phyloP scores from a whole-genome alignment of 345 rosid genomes.

The Stellera chamaejasme region DNA sequence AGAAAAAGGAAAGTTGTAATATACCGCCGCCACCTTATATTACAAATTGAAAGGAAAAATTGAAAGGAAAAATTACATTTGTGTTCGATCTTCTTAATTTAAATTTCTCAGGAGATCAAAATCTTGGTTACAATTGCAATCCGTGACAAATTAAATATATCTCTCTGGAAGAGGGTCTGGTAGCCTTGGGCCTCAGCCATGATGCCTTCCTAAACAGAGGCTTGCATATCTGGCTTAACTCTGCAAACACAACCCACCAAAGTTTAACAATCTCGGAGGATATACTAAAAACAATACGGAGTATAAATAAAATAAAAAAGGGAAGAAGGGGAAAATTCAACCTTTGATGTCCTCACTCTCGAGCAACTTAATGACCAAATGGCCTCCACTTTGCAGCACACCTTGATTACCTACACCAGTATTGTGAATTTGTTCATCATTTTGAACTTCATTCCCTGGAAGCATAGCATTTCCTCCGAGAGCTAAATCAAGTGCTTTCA shows the following conservation, averaged over 20 bases:
- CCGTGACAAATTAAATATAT: constrained; percentile 84
- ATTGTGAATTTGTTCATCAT: constrained; percentile 8
- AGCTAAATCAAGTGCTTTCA: constrained; percentile 85
- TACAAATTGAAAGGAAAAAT: too few relatives aligned
- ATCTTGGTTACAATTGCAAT: constrained; percentile 22
- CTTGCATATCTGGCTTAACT: constrained; percentile 60
- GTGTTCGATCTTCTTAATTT: too few relatives aligned
- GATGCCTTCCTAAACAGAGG: constrained; percentile 76
- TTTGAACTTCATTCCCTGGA: constrained; percentile 17
- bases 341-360: constrained; percentile 91
- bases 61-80: too few relatives aligned
- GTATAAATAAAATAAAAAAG: constrained; percentile 1
- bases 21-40: neutral
- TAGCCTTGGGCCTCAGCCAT: constrained; percentile 93
- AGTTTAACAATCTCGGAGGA: too few relatives aligned
- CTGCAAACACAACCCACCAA: constrained; percentile 24
- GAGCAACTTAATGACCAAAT: constrained; percentile 80
- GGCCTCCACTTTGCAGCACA: constrained; percentile 57
- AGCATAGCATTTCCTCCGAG: constrained; percentile 44
- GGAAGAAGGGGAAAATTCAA: constrained; percentile 15
- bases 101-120: neutral
- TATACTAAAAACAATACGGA: too few relatives aligned
- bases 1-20: neutral
- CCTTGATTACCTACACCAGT: constrained; percentile 29
- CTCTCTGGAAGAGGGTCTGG: constrained; percentile 89